Conservation (phyloP, 805 yeast species). For the Metschnikowia drakensbergensis region DNA sequence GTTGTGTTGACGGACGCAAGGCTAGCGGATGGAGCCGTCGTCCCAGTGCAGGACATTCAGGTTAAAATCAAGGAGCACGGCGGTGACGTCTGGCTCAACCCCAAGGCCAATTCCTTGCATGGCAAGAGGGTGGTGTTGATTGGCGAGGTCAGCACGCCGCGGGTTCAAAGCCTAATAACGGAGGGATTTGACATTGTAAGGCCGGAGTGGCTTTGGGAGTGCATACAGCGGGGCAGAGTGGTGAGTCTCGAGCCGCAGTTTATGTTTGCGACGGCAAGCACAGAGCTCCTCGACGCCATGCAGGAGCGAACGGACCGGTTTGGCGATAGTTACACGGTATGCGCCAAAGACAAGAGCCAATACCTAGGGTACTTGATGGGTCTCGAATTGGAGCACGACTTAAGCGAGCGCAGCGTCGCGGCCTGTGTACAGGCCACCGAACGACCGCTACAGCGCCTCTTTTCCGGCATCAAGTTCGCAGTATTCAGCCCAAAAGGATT, state of each 20-base stretch:
- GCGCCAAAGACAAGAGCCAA: slow-evolving; percentile 14
- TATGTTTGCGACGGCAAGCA: slow-evolving; percentile 41
- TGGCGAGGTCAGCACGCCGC: slow-evolving; percentile 28
- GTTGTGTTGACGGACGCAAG: slow-evolving; percentile 51
- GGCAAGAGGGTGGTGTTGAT: slow-evolving; percentile 18
- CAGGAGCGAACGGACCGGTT: slow-evolving; percentile 45
- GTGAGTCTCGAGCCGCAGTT: slow-evolving; percentile 62
- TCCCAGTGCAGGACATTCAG: slow-evolving; percentile 33
- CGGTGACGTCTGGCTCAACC: slow-evolving; percentile 37
- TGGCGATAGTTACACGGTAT: slow-evolving; percentile 58
- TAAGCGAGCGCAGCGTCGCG: slow-evolving; percentile 2
- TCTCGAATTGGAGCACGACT: slow-evolving; percentile 11
- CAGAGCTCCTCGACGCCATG: slow-evolving; percentile 17
- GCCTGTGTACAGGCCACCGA: neutral
- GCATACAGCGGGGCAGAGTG: slow-evolving; percentile 41
- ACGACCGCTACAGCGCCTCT: slow-evolving; percentile 28
- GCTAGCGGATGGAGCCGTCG: slow-evolving; percentile 23
- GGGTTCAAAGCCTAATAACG: slow-evolving; percentile 21
- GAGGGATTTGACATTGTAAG: slow-evolving; percentile 57
- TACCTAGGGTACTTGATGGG: slow-evolving; percentile 8
- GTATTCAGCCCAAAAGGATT: slow-evolving; percentile 17
- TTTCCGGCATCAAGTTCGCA: slow-evolving; percentile 32
- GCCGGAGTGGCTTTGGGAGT: slow-evolving; percentile 73
- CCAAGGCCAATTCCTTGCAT: slow-evolving; percentile 11
- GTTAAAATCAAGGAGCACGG: slow-evolving; percentile 45